Evolutionary conservation across 192 early-diverging fungal genomes (phyloP), one percentile per base, ranked within the genome.

Genomic region (Fimicolochytrium jonesii): DNA sequence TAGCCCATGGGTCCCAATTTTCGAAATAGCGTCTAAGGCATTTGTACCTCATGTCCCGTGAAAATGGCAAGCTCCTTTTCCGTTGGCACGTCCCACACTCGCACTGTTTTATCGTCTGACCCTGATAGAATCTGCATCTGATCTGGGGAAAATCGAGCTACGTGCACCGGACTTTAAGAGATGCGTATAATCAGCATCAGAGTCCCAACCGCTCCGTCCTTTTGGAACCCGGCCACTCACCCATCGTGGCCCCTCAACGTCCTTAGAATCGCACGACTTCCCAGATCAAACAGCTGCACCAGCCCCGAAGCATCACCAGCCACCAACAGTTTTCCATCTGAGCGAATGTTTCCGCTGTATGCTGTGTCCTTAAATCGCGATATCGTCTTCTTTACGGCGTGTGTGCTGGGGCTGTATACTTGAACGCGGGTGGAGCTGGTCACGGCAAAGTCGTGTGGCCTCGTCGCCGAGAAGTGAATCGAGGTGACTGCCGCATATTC

Each of bases 41-140:
- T 56, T 15, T n/a, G n/a, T n/a, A 59, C 76, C 26, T 87, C 78
- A 72, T 98, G 96, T 20, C 86, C 92, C 9, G 69, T 70, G 59
- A 97, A 92, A 25, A 77, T 70, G 28, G 75, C 76, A 22, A 93
- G 52, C 5, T 84, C 67, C 20, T 76, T 72, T 63, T 93, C 86
- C 33, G 83, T 86, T 28, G 96, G 85, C 56, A 99, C 88, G 69
- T 99, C 96, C 94, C 93, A 99, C 34, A 97, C 65, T 44, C 85
- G 76, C 34, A 97, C 92, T 5, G 95, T 94, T 59, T 83, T 86
- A 68, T 99, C 96, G 65, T 97, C 95, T 4, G 90, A 90, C 29
- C 83, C 90, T 10, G 92, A 92, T 56, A 97, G 52, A 33, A 98
- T 82, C 51, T 92, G 84, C 10, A 79, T 84, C 52, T 87, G 87